Evolutionary conservation across 176 grass and related monocot genomes (phyloP).

Genomic region (Musa acuminata): DNA sequence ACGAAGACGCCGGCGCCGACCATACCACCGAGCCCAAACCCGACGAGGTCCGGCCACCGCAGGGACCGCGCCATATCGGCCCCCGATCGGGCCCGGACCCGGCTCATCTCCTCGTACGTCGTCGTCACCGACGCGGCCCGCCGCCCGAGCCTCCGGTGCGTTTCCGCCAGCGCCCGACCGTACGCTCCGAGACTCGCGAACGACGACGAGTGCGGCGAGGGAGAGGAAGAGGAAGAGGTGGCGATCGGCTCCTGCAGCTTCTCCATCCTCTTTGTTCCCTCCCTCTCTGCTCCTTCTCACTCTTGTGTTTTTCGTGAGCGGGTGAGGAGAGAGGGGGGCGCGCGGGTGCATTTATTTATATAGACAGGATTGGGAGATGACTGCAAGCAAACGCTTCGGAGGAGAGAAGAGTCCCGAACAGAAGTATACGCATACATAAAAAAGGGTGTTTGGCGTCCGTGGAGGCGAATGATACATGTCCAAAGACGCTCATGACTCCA

Average conservation of each 20-base stretch:
- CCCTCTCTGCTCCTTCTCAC: slow-evolving; percentile 19
- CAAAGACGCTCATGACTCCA: too few relatives aligned
- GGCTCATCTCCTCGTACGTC: slow-evolving; percentile 75
- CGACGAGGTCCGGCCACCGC: slow-evolving; percentile 79
- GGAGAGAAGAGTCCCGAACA: too few relatives aligned
- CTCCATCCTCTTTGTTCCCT: not conserved
- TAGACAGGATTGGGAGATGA: not conserved
- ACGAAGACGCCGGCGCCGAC: slow-evolving; percentile 45
- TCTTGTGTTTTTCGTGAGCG: not conserved
- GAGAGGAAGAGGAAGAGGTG: not conserved
- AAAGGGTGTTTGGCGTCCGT: too few relatives aligned
- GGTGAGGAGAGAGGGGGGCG: not conserved
- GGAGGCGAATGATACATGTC: too few relatives aligned
- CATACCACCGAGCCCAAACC: slow-evolving; percentile 51
- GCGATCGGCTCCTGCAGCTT: too few relatives aligned
- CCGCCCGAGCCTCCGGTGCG: slow-evolving; percentile 42
- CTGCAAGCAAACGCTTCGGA: not conserved
- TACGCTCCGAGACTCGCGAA: slow-evolving; percentile 57
- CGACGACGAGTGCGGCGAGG: slow-evolving; percentile 23
- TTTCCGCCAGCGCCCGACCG: slow-evolving; percentile 46
- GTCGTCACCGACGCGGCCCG: slow-evolving; percentile 64
- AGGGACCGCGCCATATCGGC: slow-evolving; percentile 57
- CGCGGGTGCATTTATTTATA: slow-evolving; percentile 1
- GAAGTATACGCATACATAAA: too few relatives aligned
- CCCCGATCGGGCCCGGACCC: slow-evolving; percentile 64